Evolutionary conservation across 2,329 filamentous ascomycete genomes (phyloP), one percentile per base, ranked within the genome.

Genomic region (Tolypocladium paradoxum): DNA sequence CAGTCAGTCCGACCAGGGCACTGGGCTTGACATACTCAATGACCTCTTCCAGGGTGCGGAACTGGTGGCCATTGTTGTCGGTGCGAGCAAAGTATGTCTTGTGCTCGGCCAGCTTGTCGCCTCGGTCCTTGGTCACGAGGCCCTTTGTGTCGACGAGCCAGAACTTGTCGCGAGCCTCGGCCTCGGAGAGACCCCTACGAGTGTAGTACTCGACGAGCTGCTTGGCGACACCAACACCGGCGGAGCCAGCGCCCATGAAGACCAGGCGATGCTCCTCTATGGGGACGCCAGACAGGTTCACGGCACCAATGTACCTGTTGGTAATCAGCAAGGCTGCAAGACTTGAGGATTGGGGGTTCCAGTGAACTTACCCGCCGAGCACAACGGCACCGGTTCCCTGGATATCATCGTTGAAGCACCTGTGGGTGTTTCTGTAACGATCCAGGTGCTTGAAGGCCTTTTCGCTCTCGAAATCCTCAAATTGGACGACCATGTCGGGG

Each of bases 341-440:
- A 48, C 34, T 29, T 22, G 24, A 29, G 40, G 24, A 48, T 51
- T 40, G 51, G 49, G 52, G 49, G 57, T 56, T 50, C n/a, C 48
- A 31, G 36, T 9, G 24, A 35, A 68, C 77, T 68, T 71, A 83
- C 77, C 92, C 92, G 58, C 82, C 92, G 53, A 96, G 81, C 57
- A 97, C 90, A 64, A 99, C 93, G 58, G 92, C 90, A 62, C 93
- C 93, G 62, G 93, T 97, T 60, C 92, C 92, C 76, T 97, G 92
- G 66, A 99, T 93, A 68, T 99, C 92, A 66, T 97, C 93, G 71
- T 97, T 97, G 82, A 99, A 99, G 79, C 89, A 95, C 70, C 88
- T 91, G 77, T 96, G 92, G 59, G 78, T 81, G 68, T 91, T 78
- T 62, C 89, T 87, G 74, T 97, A 97, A 56, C 90, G 83, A 68